Evolutionary conservation across 345 rosid genomes (phyloP).

Genomic region (Gossypium herbaceum): DNA sequence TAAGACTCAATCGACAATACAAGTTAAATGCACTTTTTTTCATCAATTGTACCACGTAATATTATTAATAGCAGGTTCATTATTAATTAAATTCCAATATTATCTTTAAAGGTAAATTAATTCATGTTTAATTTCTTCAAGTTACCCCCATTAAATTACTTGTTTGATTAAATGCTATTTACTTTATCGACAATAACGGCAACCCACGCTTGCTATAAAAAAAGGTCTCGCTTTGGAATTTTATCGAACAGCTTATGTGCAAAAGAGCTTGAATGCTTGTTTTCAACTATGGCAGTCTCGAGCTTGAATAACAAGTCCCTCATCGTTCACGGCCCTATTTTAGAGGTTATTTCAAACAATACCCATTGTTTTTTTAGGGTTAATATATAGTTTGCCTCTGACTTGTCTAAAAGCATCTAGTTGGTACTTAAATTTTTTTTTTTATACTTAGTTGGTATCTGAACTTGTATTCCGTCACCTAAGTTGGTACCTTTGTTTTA

Average conservation of each 20-base stretch:
- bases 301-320: not conserved
- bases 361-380: not conserved
- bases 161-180: not conserved
- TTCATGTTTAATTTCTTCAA: not conserved
- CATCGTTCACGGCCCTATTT: not conserved
- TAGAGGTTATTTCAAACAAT: slow-evolving; percentile 5
- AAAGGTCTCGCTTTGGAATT: not conserved
- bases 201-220: not conserved
- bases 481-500: too few relatives aligned
- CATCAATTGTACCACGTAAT: too few relatives aligned
- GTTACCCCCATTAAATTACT: not conserved
- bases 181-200: not conserved
- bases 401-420: too few relatives aligned
- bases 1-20: too few relatives aligned
- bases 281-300: not conserved
- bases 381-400: too few relatives aligned
- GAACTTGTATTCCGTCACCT: too few relatives aligned
- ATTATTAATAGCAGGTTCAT: too few relatives aligned
- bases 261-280: not conserved
- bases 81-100: too few relatives aligned
- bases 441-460: too few relatives aligned
- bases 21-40: too few relatives aligned
- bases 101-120: too few relatives aligned
- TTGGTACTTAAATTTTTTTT: too few relatives aligned
- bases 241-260: not conserved